Conservation (phyloP, 2,329 filamentous ascomycete genomes). For the Blumeriella jaapii region DNA sequence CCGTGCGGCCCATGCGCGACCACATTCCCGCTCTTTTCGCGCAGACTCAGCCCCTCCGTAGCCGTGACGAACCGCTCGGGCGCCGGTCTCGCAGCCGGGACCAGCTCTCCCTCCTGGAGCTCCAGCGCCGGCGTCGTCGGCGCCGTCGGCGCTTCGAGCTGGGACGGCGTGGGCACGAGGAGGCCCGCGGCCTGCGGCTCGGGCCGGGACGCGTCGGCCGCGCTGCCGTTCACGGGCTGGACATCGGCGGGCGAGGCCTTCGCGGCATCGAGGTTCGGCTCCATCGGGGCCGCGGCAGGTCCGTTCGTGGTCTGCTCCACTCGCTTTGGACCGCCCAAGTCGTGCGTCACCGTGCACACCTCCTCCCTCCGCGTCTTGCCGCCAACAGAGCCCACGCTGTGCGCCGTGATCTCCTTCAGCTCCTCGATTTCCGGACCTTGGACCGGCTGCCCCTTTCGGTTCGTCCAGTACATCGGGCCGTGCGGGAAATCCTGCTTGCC, state of each 20-base stretch:
- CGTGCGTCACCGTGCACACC: slow-evolving; percentile 17
- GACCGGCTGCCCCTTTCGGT: slow-evolving; percentile 25
- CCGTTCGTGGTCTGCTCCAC: slow-evolving; percentile 3
- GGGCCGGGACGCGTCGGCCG: neutral
- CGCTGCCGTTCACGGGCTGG: slow-evolving; percentile 1
- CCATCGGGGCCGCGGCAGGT: neutral
- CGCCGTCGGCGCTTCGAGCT: slow-evolving; percentile 1
- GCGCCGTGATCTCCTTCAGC: slow-evolving; percentile 35
- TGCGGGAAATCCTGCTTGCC: slow-evolving; percentile 41
- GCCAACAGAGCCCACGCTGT: slow-evolving; percentile 39
- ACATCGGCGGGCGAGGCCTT: no score
- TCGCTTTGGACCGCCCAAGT: neutral
- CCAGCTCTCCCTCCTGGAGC: slow-evolving; percentile 16
- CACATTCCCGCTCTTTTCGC: slow-evolving; percentile 13
- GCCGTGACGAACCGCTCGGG: slow-evolving; percentile 18
- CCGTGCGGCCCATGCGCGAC: slow-evolving; percentile 8
- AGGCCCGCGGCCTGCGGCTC: neutral
- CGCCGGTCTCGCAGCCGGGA: slow-evolving; percentile 16
- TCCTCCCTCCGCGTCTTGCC: slow-evolving; percentile 35
- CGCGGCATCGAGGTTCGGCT: neutral
- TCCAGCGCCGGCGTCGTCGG: neutral
- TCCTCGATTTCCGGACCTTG: slow-evolving; percentile 20
- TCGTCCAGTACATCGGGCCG: slow-evolving; percentile 47
- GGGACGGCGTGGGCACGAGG: neutral
- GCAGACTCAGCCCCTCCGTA: slow-evolving; percentile 11